phyloP scores from a whole-genome alignment of 208 protist species.

The Crithidia acanthocephali region DNA sequence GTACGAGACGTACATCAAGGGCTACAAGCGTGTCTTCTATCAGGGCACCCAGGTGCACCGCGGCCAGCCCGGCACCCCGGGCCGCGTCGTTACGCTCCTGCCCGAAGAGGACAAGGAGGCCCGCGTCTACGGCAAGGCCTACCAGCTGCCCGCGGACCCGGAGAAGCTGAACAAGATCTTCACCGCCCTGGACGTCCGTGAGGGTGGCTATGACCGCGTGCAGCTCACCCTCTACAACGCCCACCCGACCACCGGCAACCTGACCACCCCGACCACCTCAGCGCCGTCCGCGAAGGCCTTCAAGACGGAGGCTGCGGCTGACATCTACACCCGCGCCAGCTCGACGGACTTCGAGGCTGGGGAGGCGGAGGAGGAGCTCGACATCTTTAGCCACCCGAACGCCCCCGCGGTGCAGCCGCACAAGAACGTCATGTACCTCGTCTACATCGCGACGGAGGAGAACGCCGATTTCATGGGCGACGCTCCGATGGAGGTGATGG shows the following conservation, averaged over 20 bases:
- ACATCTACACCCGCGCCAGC: constrained; percentile 6
- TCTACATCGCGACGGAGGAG: constrained; percentile 74
- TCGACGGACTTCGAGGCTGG: constrained; percentile 23
- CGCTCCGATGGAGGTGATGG: constrained; percentile 65
- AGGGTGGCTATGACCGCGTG: constrained; percentile 71
- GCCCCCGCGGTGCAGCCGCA: constrained; percentile 28
- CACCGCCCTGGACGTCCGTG: constrained; percentile 63
- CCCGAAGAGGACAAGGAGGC: constrained; percentile 32
- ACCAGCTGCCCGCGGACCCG: constrained; percentile 68
- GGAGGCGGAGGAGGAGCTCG: constrained; percentile 15
- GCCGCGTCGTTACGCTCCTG: constrained; percentile 83
- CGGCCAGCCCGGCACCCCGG: constrained; percentile 59
- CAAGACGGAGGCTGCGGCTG: constrained; percentile 6
- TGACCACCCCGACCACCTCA: constrained; percentile 11
- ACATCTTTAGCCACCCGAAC: constrained; percentile 33
- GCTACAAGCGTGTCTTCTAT: constrained; percentile 77
- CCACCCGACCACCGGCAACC: constrained; percentile 30
- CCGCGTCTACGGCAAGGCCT: constrained; percentile 78
- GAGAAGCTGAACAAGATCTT: constrained; percentile 59
- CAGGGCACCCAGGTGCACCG: constrained; percentile 83
- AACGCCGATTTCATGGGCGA: constrained; percentile 71
- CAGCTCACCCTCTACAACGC: constrained; percentile 51
- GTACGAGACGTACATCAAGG: constrained; percentile 74
- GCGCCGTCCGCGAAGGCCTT: constrained; percentile 22
- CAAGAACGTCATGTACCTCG: constrained; percentile 56